phyloP scores from a whole-genome alignment of 2,329 filamentous ascomycete species.

The Colletotrichum spaethianum region DNA sequence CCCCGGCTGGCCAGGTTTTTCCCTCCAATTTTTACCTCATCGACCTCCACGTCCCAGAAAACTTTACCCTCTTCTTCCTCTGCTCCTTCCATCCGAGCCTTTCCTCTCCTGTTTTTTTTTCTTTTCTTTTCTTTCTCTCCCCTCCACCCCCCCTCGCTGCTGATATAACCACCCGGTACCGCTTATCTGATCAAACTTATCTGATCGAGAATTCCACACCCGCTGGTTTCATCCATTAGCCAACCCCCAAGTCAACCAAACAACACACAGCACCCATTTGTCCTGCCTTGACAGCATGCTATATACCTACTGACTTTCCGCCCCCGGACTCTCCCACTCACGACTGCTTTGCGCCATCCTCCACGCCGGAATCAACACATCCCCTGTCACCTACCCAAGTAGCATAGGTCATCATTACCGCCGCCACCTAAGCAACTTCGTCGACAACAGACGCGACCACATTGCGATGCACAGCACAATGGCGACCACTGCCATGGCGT shows the following conservation, averaged over 20 bases:
- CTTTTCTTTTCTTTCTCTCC: too few relatives aligned
- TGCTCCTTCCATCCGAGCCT: slow-evolving; percentile 1
- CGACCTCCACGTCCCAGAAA: slow-evolving; percentile 26
- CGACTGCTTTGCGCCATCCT: slow-evolving; percentile 31
- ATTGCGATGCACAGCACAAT: slow-evolving; percentile 46
- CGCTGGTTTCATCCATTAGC: slow-evolving; percentile 27
- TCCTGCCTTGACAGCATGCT: slow-evolving; percentile 22
- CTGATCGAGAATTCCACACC: slow-evolving; percentile 36
- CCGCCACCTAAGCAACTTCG: slow-evolving; percentile 17
- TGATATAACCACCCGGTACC: slow-evolving; percentile 15
- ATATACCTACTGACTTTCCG: slow-evolving; percentile 35
- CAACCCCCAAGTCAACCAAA: background rate
- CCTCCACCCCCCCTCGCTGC: background rate
- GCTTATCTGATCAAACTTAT: slow-evolving; percentile 40
- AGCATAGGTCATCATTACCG: slow-evolving; percentile 10
- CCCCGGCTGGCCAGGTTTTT: background rate
- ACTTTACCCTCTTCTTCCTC: slow-evolving; percentile 7
- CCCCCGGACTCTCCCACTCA: slow-evolving; percentile 25
- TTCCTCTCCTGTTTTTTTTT: too few relatives aligned
- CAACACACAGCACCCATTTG: slow-evolving; percentile 2
- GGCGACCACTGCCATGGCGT: slow-evolving; percentile 53
- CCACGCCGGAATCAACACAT: slow-evolving; percentile 9
- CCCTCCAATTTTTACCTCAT: slow-evolving; percentile 21
- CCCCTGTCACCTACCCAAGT: slow-evolving; percentile 22
- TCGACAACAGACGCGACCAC: slow-evolving; percentile 11